Conservation (phyloP, 306 rosid species). For the Acacia confusa region DNA sequence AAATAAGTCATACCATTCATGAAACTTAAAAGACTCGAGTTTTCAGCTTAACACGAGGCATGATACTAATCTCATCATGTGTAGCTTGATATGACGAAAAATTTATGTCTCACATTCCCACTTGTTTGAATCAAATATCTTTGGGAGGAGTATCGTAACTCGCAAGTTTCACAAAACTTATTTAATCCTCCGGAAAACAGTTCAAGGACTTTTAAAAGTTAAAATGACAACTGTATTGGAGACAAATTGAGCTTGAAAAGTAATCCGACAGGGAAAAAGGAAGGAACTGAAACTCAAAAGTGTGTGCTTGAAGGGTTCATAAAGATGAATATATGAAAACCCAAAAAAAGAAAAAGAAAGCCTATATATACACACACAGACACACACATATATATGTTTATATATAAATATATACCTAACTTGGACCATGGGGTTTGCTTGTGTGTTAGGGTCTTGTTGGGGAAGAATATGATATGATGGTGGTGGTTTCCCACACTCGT, state of each 20-base stretch:
- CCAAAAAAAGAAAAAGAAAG: background rate
- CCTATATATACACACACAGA: background rate
- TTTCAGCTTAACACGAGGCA: no score
- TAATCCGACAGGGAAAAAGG: background rate
- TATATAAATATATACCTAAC: background rate
- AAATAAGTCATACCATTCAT: no score
- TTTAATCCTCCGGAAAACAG: background rate
- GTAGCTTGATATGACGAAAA: background rate
- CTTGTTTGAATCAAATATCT: background rate
- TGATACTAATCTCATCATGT: background rate
- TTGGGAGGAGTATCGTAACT: background rate
- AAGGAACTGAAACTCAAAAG: background rate
- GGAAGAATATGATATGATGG: background rate
- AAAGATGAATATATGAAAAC: background rate
- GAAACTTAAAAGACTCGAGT: no score
- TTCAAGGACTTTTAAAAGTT: background rate
- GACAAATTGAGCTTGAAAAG: background rate
- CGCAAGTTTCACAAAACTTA: background rate
- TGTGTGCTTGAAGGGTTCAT: background rate
- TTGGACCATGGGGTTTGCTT: background rate
- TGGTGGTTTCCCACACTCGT: constrained; percentile 1
- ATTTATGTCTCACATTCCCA: background rate
- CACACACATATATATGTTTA: no score
- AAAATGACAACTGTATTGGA: background rate
- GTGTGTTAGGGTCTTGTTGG: background rate